Base-by-base conservation (phyloP, 495 filamentous ascomycete species). In the Oidiodendron maius region DNA sequence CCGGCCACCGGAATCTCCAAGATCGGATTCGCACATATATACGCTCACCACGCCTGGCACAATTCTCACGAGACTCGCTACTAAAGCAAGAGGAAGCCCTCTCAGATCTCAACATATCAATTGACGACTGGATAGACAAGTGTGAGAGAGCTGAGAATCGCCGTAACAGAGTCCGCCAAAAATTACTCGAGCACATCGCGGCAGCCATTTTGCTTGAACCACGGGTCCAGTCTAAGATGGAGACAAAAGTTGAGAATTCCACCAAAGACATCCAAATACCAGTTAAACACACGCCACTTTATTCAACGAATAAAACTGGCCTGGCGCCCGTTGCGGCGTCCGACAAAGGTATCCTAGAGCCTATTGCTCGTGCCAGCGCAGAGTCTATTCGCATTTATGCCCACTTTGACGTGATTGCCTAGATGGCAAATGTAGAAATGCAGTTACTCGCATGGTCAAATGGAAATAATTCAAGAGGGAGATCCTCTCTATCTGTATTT, bases 51-150 rank as follows among this genome's bases (percentile, higher is more conserved):
- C 75, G 78, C 28, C 70, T 72, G 12, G 76, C 80, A 28, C 79
- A 71, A 44, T 84, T 87, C 58, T 84, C 76, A 36, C 70, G 77
- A 40, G 84, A 87, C 34, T 76, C 70, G 37, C 75, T 89, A 42
- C 69, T 88, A 47, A 85, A 82, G 64, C 85, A 89, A 57, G 83
- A 87, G 59, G 83, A 87, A 60, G 80, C 83, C 6, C 69, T 89
- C 18, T 74, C 75, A 1, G 83, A 86, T 55, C 73, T 88, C 16
- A 84, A 89, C 53, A 61, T 69, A n/a, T 80, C 78, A 21, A 87
- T 89, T 52, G 84, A 88, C 53, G 81, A 85, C 54, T 89, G 85
- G 82, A 74, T 85, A 22, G 65, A 49, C 51, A 88, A 87, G 60
- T 75, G 87, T 3, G 84, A 87, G 53, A 76, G 80, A 47, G 82